Evolutionary conservation across 2,329 filamentous ascomycete species (phyloP), one percentile per base, ranked within the genome.

Genomic region (Colletotrichum brevisporum): DNA sequence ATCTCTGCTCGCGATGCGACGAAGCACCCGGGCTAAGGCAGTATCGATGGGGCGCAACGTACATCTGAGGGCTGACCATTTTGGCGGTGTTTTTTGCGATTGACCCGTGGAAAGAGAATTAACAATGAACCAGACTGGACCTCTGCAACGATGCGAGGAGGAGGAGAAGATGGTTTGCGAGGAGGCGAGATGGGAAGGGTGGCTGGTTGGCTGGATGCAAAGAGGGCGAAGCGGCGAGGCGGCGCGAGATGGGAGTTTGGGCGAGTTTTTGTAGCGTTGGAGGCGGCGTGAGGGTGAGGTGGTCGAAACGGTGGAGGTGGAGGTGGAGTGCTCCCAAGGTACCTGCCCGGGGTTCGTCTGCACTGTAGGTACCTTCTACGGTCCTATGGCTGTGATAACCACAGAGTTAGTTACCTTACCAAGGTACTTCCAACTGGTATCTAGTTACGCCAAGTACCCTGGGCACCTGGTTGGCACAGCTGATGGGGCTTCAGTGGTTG

Each of bases 41-140:
- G 10, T 12, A 24, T 10, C 21, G 47, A 41, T 31, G 26, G 41
- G 41, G 6, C 13, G 26, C 15, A 18, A 68, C 75, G 69, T 73
- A 76, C 75, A 76, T 73, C 71, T 76, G 74, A 59, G 75, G 71
- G 71, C 70, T 76, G 43, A 74, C 71, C 74, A 76, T 75, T 69
- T 61, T 76, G 74, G 69, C 67, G 68, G 67, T 65, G 12, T 57
- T 51, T 21, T 36, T 50, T 24, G 53, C 16, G 16, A 47, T 39
- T 12, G 36, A 43, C 39, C 47, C 41, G 16, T n/a, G 21, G 45
- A 13, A 0, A 52, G 21, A 18, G 55, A 16, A 63, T 56, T 21
- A 55, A 41, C 10, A 26, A 36, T 36, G 31, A 18, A 39, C 24
- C 41, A 16, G 8, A 24, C 6, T 5, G 18, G 21, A 16, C 47